Conservation (phyloP, 129 eudicot species). For the Kitagawia praeruptora region DNA sequence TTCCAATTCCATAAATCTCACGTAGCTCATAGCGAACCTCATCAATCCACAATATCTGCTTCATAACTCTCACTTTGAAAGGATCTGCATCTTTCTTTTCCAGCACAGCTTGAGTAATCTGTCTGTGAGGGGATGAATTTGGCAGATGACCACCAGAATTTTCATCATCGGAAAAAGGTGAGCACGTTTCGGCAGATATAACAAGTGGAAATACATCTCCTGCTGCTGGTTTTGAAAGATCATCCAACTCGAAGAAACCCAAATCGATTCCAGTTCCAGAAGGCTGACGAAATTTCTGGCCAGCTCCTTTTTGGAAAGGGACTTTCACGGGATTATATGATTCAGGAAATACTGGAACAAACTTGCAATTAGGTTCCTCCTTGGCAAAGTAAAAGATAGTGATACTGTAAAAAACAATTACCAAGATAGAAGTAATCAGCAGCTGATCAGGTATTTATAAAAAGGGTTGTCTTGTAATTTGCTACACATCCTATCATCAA, state of each 20-base stretch:
- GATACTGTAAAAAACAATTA: slow-evolving; percentile 36
- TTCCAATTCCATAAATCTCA: slow-evolving; percentile 78
- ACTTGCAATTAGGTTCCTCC: slow-evolving; percentile 44
- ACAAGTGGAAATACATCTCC: slow-evolving; percentile 69
- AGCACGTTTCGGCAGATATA: slow-evolving; percentile 59
- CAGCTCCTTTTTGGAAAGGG: slow-evolving; percentile 54
- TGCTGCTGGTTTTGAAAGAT: slow-evolving; percentile 57
- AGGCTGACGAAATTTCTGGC: slow-evolving; percentile 68
- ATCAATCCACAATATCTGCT: slow-evolving; percentile 79
- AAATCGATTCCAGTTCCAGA: slow-evolving; percentile 80
- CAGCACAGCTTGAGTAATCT: slow-evolving; percentile 77
- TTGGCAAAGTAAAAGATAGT: slow-evolving; percentile 78
- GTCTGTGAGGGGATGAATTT: slow-evolving; percentile 51
- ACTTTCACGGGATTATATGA: slow-evolving; percentile 50
- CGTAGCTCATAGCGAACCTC: slow-evolving; percentile 79
- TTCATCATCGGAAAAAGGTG: slow-evolving; percentile 18
- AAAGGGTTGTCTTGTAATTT: not conserved
- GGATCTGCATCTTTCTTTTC: slow-evolving; percentile 40
- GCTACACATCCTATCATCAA: not conserved
- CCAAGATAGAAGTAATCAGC: slow-evolving; percentile 7
- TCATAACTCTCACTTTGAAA: slow-evolving; percentile 57
- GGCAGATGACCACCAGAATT: slow-evolving; percentile 14
- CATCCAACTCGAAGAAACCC: slow-evolving; percentile 52
- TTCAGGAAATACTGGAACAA: slow-evolving; percentile 50
- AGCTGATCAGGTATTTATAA: not conserved